Percentiles rank a stretch among this genome's conserved stretches.
Conservation (phyloP, 768 basidiomycete genomes). For the Naganishia friedmannii region DNA sequence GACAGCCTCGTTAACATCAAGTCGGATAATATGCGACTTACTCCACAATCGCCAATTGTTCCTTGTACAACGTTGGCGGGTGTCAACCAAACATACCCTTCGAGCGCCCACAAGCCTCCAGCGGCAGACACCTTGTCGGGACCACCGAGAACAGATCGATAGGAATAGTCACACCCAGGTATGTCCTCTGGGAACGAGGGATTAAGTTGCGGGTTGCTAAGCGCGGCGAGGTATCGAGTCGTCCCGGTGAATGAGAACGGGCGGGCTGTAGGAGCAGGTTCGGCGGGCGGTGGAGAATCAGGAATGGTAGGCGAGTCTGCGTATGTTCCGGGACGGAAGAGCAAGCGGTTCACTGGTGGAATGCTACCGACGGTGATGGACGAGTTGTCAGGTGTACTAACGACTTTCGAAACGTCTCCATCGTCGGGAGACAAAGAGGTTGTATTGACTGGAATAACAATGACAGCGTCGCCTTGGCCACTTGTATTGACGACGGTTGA, state of each 20-base stretch:
- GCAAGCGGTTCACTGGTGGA: not conserved
- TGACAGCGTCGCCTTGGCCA: not conserved
- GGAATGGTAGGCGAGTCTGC: not conserved
- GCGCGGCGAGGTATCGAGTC: not conserved
- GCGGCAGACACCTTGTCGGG: not conserved
- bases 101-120: conserved; percentile 18
- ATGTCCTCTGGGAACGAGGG: conserved; percentile 9
- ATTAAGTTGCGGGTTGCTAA: not conserved
- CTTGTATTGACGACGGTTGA: not conserved
- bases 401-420: conserved; percentile 3
- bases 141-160: conserved; percentile 1
- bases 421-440: conserved; percentile 8
- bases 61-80: conserved; percentile 5
- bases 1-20: too few relatives aligned
- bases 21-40: not conserved
- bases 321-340: conserved; percentile 12
- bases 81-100: conserved; percentile 18
- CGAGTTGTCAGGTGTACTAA: conserved; percentile 6
- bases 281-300: too few relatives aligned
- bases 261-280: too few relatives aligned
- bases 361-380: not conserved
- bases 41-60: conserved; percentile 13
- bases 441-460: not conserved
- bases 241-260: not conserved
- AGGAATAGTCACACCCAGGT: not conserved